Base-by-base conservation (phyloP, 2,329 filamentous ascomycete genomes). In the Rosellinia necatrix region DNA sequence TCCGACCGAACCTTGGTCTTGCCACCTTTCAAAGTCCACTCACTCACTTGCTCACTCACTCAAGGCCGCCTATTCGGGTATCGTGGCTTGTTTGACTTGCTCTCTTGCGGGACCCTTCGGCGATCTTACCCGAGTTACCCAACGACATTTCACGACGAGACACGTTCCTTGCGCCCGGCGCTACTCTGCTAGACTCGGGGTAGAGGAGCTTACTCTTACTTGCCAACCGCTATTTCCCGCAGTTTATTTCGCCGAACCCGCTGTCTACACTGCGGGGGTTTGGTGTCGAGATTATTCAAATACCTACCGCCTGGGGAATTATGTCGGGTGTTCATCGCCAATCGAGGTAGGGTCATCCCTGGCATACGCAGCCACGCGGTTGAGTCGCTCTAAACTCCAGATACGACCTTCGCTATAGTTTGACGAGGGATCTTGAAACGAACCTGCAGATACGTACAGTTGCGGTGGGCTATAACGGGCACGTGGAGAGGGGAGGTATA, bases 271-370 rank as follows among this genome's bases (percentile, higher is more conserved):
- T 38, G 24, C 41, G 32, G n/a, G 29, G 32, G 42, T 37, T 48
- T 43, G 40, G 42, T 27, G 22, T 37, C 32, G 32, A 40, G 21
- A 38, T 24, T 17, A 27, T 52, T 46, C 21, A 29, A 22, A 21
- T 25, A 41, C 35, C 35, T 48, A 19, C 10, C 12, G 6, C 27
- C 24, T 21, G n/a, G 40, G n/a, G 32, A 55, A 56, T 49, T 59
- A 61, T 56, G 52, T 47, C 38, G 49, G 38, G 47, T 56, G 29
- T 30, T 29, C 35, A 43, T 37, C 35, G 13, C 30, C 55, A 49
- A 27, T 29, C 40, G 25, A 40, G 49, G 44, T 56, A 56, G 49
- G 47, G 52, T 21, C 30, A 37, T 27, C 19, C 48, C 17, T 42
- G 51, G 25, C 35, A 53, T 47, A 42, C 35, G 37, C 43, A 22